These are phyloP conservation scores for Phyllosticta citriasiana DNA, from an alignment of 2,329 filamentous ascomycete species.

Conservation along the genomic window DNA sequence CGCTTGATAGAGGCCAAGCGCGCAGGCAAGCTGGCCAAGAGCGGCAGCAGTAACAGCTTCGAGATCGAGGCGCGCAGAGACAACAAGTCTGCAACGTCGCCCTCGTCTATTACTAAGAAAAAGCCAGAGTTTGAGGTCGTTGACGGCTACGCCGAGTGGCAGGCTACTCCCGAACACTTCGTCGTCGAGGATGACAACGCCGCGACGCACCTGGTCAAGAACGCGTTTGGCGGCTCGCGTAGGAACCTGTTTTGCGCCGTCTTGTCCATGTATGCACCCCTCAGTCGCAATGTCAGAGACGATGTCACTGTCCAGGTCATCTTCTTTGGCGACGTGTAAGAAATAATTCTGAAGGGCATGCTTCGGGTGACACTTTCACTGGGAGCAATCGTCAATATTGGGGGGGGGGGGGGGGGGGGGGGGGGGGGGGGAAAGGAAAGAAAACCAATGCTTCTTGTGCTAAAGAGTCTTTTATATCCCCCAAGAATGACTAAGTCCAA, in stretches of 20 bases:
- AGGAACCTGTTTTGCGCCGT: conserved; percentile 30
- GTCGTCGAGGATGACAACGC: conserved; percentile 43
- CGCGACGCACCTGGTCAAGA: conserved; percentile 42
- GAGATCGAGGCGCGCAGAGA: background rate
- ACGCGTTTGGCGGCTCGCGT: conserved; percentile 42
- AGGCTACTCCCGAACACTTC: conserved; percentile 34
- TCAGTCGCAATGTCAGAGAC: conserved; percentile 34
- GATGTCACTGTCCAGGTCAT: conserved; percentile 45
- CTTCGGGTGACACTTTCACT: too few species aligned
- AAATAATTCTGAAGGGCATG: background rate
- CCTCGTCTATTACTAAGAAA: background rate
- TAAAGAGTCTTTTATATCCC: too few species aligned
- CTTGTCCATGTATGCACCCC: conserved; percentile 24
- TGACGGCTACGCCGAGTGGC: conserved; percentile 28
- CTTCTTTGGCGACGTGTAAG: conserved; percentile 37
- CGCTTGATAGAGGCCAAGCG: conserved; percentile 42
- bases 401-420: too few species aligned
- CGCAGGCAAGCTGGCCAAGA: conserved; percentile 2
- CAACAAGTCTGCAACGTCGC: conserved; percentile 12
- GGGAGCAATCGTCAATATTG: too few species aligned
- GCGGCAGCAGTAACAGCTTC: background rate
- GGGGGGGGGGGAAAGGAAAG: too few species aligned
- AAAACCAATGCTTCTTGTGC: too few species aligned
- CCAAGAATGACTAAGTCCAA: too few species aligned
- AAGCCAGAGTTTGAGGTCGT: conserved; percentile 9